Base-by-base conservation (phyloP, 2,329 filamentous ascomycete species). In the Fusarium verticillioides region DNA sequence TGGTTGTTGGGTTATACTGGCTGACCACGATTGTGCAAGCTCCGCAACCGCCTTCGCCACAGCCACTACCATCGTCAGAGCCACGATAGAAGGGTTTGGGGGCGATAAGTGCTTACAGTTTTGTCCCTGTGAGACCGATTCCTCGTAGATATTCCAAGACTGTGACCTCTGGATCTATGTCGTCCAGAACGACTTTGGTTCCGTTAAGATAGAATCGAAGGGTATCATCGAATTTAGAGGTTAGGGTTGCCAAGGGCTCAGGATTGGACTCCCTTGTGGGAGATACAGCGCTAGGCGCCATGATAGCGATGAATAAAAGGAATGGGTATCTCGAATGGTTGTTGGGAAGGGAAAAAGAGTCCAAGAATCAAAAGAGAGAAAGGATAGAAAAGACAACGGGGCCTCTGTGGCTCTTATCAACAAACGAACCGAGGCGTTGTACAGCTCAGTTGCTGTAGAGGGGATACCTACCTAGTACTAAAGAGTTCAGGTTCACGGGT, bases 11-110 rank as follows among this genome's bases (percentile, higher is more conserved):
- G 79, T 98, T 98, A 79, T 92, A 92, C 82, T 98, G 95, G 71
- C 94, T 97, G 44, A 99, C 89, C 36, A 99, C 95, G 50, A 98
- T 94, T 47, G 96, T 98, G 80, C 96, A 98, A 73, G 96, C 96
- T 78, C 96, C 96, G 79, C 96, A 99, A 4, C 96, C 96, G 71
- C 96, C 96, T 85, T 99, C 96, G 56, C 94, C 94, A 84, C 96
- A 99, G 53, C 96, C 96, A 19, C 88, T 90, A 70, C 28, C 64
- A 28, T 46, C 28, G 58, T 70, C 46, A 73, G 72, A 47, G 60
- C 32, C 11, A 39, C 53, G 18, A n/a, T 7, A 21, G 34, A 39
- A n/a, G 28, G 11, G 8, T 21, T 32, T 46, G 10, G 37, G 47
- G 30, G 78, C 40, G 58, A 86, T 28, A 46, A 49, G 37, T 36